Base-by-base conservation (phyloP, 345 rosid species). In the Brassica carinata region DNA sequence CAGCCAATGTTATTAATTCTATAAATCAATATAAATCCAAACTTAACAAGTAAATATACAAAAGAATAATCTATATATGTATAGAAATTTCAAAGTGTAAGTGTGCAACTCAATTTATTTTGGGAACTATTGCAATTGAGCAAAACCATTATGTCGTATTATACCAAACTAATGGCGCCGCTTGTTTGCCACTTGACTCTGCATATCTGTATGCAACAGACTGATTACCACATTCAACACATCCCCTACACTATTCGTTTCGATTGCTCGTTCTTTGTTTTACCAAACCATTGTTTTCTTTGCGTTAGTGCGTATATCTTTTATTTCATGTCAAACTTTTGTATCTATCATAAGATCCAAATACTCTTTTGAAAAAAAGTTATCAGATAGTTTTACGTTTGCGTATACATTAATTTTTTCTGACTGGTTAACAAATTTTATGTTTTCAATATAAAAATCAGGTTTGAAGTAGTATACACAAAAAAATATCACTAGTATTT, bases 111-210 rank as follows among this genome's bases (percentile, higher is more conserved):
- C 9, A 2, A 11, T 30, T 7, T 31, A 2, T 4, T 7, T 64
- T 48, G 43, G 9, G 61, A 63, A 53, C 11, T 55, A 71, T 43
- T 15, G 70, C 64, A 64, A 67, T 6, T 68, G 45, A 10, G 59
- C 62, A 27, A 77, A 67, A 77, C 33, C 33, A 40, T 11, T 64
- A 75, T 77, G 38, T 45, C 14, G n/a, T 62, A 4, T 18, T 10
- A 18, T 31, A 48, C 76, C 40, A 63, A 70, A 77, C 75, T n/a
- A 71, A 70, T 2, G 64, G 81, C 81, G 81, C 75, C 76, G 64
- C 38, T 63, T 71, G 71, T 77, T 70, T 51, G 71, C 76, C 65
- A 64, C 71, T 71, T 15, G 81, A 77, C n/a, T 48, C 23, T 48
- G 17, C 17, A 48, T 48, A 13, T 48, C 15, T 71, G 33, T 69